Evolutionary conservation across 176 grass and related monocot species (phyloP), one percentile per base, ranked within the genome.

Genomic region (Luzula sylvatica): DNA sequence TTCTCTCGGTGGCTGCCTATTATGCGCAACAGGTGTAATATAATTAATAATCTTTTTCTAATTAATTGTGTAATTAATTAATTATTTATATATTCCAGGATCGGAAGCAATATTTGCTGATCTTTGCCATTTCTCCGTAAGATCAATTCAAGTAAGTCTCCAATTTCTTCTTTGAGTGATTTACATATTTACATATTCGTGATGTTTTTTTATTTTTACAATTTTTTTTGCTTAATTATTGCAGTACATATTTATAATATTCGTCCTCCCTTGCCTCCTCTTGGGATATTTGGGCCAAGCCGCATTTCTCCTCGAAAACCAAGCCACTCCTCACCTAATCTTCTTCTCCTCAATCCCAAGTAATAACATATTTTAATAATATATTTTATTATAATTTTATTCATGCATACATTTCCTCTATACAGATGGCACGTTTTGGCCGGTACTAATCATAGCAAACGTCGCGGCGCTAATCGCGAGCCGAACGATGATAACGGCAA

Each of bases 101-200:
- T 87, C 92, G 8, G 92, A 98, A 58, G 75, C 92, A 47, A 90
- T 98, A 44, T 98, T 98, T 80, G 54, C 92, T 22, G 87, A 98
- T 76, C 92, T 98, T 71, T 90, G 85, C 75, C 75, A 87, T 77
- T 98, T 86, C 73, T 87, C 92, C 32, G 68, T 98, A 40, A 76
- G 75, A 82, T 90, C 80, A 51, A 82, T 98, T 79, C 92, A 98
- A 77, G 92, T 89, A 69, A 86, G 45, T 38, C 54, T 51, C 45
- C 32, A 11, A 20, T 52, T 2, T 38, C 12, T 12, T 61, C 52
- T 68, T 42, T 32, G 3, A 32, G 25, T 46, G 40, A 56, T 29
- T 13, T 3, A 41, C 8, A 2, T 58, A 15, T n/a, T 63, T n/a
- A n/a, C n/a, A n/a, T n/a, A n/a, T n/a, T n/a, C n/a, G n/a, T n/a